Percentiles rank a stretch among this genome's conserved stretches.
Evolutionary conservation across 176 grass and related monocot species (phyloP).

Genomic region (Musa beccarii): DNA sequence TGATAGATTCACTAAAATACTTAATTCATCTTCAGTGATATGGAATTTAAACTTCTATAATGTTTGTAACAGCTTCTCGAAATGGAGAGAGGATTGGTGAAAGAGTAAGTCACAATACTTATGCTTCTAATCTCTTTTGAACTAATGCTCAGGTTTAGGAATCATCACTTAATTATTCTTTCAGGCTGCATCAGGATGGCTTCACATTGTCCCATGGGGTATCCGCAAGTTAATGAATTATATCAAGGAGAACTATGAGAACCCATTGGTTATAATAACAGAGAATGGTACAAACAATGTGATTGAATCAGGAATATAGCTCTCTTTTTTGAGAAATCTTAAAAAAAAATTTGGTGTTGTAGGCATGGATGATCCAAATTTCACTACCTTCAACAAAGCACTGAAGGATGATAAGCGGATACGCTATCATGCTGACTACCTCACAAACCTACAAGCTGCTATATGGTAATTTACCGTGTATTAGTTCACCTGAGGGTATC

Average conservation of each 20-base stretch:
- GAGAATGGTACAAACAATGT: conserved; percentile 51
- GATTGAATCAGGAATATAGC: not conserved
- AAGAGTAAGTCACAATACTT: conserved; percentile 29
- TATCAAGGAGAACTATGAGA: conserved; percentile 81
- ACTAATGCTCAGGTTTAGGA: not conserved
- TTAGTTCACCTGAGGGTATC: no score
- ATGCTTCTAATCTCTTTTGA: not conserved
- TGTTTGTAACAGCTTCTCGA: conserved; percentile 39
- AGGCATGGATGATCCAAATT: conserved; percentile 87
- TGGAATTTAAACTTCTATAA: not conserved
- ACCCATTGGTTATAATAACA: conserved; percentile 63
- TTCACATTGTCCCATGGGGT: conserved; percentile 88
- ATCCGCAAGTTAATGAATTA: conserved; percentile 68
- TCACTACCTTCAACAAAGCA: conserved; percentile 32
- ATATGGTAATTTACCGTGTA: conserved; percentile 34
- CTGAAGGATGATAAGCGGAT: conserved; percentile 81
- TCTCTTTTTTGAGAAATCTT: not conserved
- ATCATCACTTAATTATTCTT: not conserved
- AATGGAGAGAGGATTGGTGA: conserved; percentile 84
- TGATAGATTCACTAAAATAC: conserved; percentile 1
- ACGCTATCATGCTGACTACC: conserved; percentile 77
- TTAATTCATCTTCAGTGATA: not conserved
- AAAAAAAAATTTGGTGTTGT: not conserved
- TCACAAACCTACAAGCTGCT: conserved; percentile 56
- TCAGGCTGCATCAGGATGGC: conserved; percentile 72